Base-by-base conservation (phyloP, 2,329 filamentous ascomycete genomes). In the Ustulina deusta region DNA sequence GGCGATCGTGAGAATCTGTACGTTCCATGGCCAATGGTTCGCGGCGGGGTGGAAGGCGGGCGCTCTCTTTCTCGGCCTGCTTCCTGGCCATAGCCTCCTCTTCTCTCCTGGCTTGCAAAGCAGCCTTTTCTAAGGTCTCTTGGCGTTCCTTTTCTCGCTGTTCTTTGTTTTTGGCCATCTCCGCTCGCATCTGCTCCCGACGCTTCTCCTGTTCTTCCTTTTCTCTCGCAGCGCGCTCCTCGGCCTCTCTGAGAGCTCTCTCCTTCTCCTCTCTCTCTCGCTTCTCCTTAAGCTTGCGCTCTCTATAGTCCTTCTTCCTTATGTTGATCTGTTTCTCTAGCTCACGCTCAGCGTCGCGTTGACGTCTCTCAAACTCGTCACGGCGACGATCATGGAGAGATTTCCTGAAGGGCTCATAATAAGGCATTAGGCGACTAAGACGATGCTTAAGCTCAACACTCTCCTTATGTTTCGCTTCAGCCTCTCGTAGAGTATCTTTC, bases 311-410 rank as follows among this genome's bases (percentile, higher is more conserved):
- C 86, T 93, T 95, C 82, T 94, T 90, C 76, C 96, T 93, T 72
- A 90, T 87, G 44, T 91, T 88, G 81, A 97, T 97, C 84, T 97
- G 93, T 81, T 91, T 92, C 84, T 98, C 93, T 66, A 98, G 88
- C 79, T 99, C 96, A 72, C 91, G 90, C 85, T 98, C 94, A 36
- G 96, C 96, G 76, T 93, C 91, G 80, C 92, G 94, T 78, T 93
- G 93, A 72, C 94, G 92, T 84, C 92, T 95, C 86, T 98, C 96
- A 74, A 98, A 99, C 81, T 98, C 94, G 75, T 97, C 92, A 78
- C 93, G 93, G 74, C 95, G 93, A 78, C 93, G 91, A 80, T 96
- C 91, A 69, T 93, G 92, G 61, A 99, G 89, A 55, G 90, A 90
- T 72, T 90, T 86, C 77, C 92, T 90, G 88, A 97, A 98, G 10